phyloP scores from a whole-genome alignment of 495 filamentous ascomycete genomes.

The Pseudomonodictys pantanalensis region DNA sequence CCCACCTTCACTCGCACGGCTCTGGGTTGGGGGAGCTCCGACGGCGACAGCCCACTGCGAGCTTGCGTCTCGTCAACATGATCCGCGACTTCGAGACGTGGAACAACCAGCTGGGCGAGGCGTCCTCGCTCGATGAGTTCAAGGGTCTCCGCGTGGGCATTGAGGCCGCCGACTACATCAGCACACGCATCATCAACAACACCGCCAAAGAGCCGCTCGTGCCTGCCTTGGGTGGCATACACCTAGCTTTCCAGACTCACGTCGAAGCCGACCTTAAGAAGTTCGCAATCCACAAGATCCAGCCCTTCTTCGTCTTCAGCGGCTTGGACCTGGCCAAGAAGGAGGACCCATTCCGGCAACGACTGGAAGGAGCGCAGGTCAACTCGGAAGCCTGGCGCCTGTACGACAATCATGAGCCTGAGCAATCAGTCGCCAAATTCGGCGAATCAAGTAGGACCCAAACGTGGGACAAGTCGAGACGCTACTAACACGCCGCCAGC shows the following conservation, averaged over 20 bases:
- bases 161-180: slow-evolving; percentile 86
- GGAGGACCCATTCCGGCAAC: slow-evolving; percentile 56
- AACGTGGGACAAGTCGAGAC: neutral
- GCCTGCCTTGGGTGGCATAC: slow-evolving; percentile 83
- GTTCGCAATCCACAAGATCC: slow-evolving; percentile 62
- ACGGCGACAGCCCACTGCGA: neutral
- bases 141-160: slow-evolving; percentile 74
- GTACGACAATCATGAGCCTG: slow-evolving; percentile 76
- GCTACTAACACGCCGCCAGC: slow-evolving; percentile 18
- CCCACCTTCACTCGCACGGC: neutral
- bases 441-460: slow-evolving; percentile 66
- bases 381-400: slow-evolving; percentile 72
- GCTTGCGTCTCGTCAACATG: slow-evolving; percentile 41
- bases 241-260: slow-evolving; percentile 67
- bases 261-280: slow-evolving; percentile 71
- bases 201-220: slow-evolving; percentile 77
- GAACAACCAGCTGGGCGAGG: slow-evolving; percentile 49
- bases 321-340: slow-evolving; percentile 74
- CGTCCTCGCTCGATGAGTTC: slow-evolving; percentile 60
- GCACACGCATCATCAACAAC: slow-evolving; percentile 62
- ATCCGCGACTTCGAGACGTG: slow-evolving; percentile 62
- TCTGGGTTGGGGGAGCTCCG: neutral
- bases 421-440: slow-evolving; percentile 77
- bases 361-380: slow-evolving; percentile 39
- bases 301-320: slow-evolving; percentile 82